These are phyloP conservation scores for Globisporangium cylindrosporum DNA, from an alignment of 352 stramenopile species.

Conservation along the genomic window DNA sequence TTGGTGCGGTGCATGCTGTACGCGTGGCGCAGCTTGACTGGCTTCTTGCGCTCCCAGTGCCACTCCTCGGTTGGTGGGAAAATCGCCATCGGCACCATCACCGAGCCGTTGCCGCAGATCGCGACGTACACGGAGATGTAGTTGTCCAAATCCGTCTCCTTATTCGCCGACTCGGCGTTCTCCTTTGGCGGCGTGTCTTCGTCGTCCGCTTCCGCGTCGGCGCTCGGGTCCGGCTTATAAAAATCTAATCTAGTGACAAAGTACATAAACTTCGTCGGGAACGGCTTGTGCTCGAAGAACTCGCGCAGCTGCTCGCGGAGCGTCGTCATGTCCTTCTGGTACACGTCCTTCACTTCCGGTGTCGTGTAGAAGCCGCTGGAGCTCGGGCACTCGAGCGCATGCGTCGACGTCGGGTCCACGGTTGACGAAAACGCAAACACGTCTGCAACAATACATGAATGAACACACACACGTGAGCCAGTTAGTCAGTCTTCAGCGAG, in stretches of 20 bases:
- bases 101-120: slow-evolving; percentile 80
- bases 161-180: slow-evolving; percentile 12
- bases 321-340: slow-evolving; percentile 66
- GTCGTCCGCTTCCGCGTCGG: slow-evolving; percentile 34
- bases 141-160: slow-evolving; percentile 38
- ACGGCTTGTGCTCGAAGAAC: slow-evolving; percentile 82
- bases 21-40: slow-evolving; percentile 76
- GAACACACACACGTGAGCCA: neutral
- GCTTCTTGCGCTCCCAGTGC: slow-evolving; percentile 87
- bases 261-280: slow-evolving; percentile 84
- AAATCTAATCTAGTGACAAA: slow-evolving; percentile 84
- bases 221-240: slow-evolving; percentile 53
- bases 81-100: slow-evolving; percentile 86
- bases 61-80: slow-evolving; percentile 74
- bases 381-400: slow-evolving; percentile 54
- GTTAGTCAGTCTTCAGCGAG: neutral
- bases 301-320: slow-evolving; percentile 62
- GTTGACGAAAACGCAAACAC: slow-evolving; percentile 60
- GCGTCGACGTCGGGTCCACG: slow-evolving; percentile 59
- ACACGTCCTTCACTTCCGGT: slow-evolving; percentile 61
- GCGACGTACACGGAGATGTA: slow-evolving; percentile 83
- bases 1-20: slow-evolving; percentile 77
- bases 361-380: slow-evolving; percentile 67
- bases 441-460: slow-evolving; percentile 23
- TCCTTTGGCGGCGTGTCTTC: slow-evolving; percentile 18